These are phyloP conservation scores for Parastagonospora avenae DNA, from an alignment of 2,329 filamentous ascomycete genomes.

Conservation along the genomic window DNA sequence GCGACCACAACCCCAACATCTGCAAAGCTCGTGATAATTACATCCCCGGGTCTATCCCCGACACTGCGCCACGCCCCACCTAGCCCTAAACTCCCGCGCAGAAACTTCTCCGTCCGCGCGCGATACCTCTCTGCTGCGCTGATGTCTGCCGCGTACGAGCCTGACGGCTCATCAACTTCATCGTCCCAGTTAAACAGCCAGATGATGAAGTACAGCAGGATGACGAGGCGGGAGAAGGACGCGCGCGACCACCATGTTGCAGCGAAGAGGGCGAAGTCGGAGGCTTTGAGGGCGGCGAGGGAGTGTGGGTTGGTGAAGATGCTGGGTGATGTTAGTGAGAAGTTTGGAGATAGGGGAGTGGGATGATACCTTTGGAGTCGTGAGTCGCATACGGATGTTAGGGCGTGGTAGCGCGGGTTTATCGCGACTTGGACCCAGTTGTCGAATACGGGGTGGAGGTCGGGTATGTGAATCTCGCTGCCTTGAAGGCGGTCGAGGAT, in stretches of 20 bases:
- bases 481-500: background rate
- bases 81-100: background rate
- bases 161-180: background rate
- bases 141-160: background rate
- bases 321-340: background rate
- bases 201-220: background rate
- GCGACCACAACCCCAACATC: background rate
- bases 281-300: background rate
- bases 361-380: background rate
- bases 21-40: background rate
- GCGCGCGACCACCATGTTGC: background rate
- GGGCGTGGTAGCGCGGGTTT: background rate
- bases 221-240: background rate
- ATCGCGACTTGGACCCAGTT: background rate
- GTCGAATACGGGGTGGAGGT: background rate
- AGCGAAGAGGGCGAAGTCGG: background rate
- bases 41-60: too few species aligned
- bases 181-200: conserved; percentile 1
- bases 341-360: background rate
- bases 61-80: too few species aligned
- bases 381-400: background rate
- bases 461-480: background rate
- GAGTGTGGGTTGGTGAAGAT: background rate
- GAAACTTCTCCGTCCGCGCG: background rate
- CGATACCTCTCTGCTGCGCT: background rate